Evolutionary conservation across 2,329 filamentous ascomycete genomes (phyloP), one percentile per base, ranked within the genome.

Genomic region (Ophiostoma sp.): DNA sequence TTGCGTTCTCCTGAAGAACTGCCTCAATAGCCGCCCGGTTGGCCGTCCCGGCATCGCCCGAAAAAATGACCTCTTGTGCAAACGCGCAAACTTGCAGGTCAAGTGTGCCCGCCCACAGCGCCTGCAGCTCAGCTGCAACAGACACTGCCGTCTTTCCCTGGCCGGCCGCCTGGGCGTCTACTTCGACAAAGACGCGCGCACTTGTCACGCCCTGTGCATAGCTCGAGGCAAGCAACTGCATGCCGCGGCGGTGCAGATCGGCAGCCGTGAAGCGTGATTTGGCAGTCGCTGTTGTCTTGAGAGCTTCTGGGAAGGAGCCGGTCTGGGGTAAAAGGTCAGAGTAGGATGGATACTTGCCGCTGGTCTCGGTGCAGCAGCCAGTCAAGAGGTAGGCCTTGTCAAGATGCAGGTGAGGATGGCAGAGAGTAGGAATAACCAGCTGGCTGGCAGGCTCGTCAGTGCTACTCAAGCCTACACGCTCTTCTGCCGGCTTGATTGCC

Each of bases 361-460:
- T 33, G 35, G 31, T 48, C 11, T 23, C 23, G n/a, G 52, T 52
- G 44, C 69, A 71, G 52, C 70, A 52, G 71, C 77, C 76, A 70
- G 79, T 86, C 11, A 89, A 80, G 36, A 89, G 78, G 74, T 86
- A 89, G 54, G 86, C 83, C 75, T 89, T 89, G 77, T 92, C 90
- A 36, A 92, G 81, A 75, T 92, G 90, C 68, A 92, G 86, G 74
- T 92, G 90, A 8, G 90, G 89, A 75, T 92, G 90, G 73, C 89
- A 91, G 3, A 92, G 82, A 3, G 79, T 67, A 6, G 79, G 79
- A 6, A 81, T 73, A 2, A 81, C 70, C 20, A 81, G 75, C 33
- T 72, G 75, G 5, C 69, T 70, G 41, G 65, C 67, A 6, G 31
- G 48, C 31, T 33, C 27, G 5, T 33, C 57, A 33, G 5, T 7